Conservation (phyloP, 441 rosid species). For the Corymbia citriodora region DNA sequence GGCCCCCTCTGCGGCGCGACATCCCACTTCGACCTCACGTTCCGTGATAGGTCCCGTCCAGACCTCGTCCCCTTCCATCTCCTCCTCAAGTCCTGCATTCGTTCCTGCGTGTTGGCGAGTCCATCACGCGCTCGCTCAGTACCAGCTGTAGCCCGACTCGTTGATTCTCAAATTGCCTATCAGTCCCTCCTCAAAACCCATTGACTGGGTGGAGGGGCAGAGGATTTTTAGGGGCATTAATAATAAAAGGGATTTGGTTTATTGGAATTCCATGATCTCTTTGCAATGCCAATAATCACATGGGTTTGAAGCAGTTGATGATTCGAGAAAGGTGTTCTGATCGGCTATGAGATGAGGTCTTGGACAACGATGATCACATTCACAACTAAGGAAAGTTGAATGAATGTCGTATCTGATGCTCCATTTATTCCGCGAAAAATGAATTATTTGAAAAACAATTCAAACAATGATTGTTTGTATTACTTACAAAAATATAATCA, state of each 20-base stretch:
- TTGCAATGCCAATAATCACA: slow-evolving; percentile 32
- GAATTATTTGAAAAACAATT: too few species aligned
- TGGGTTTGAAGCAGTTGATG: neutral
- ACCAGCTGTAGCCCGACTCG: slow-evolving; percentile 21
- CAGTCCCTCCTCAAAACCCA: slow-evolving; percentile 43
- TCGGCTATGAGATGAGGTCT: slow-evolving; percentile 25
- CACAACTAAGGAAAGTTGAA: too few species aligned
- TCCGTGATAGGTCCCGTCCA: slow-evolving; percentile 24
- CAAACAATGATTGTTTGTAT: too few species aligned
- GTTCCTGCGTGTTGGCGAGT: too few species aligned
- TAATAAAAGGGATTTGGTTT: slow-evolving; percentile 35
- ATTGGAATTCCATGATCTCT: slow-evolving; percentile 57
- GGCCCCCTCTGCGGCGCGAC: slow-evolving; percentile 43
- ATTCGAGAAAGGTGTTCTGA: slow-evolving; percentile 49
- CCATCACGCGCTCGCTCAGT: too few species aligned
- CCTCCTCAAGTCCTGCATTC: too few species aligned
- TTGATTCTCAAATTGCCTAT: slow-evolving; percentile 51
- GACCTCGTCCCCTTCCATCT: slow-evolving; percentile 45
- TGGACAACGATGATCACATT: too few species aligned
- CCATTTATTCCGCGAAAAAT: too few species aligned
- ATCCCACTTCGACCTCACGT: slow-evolving; percentile 38
- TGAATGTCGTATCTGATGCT: too few species aligned
- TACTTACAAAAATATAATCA: too few species aligned
- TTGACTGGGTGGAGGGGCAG: slow-evolving; percentile 24
- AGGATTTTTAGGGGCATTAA: slow-evolving; percentile 41